These are phyloP conservation scores for Macrophomina phaseolina DNA, from an alignment of 2,329 filamentous ascomycete genomes.

Conservation along the genomic window DNA sequence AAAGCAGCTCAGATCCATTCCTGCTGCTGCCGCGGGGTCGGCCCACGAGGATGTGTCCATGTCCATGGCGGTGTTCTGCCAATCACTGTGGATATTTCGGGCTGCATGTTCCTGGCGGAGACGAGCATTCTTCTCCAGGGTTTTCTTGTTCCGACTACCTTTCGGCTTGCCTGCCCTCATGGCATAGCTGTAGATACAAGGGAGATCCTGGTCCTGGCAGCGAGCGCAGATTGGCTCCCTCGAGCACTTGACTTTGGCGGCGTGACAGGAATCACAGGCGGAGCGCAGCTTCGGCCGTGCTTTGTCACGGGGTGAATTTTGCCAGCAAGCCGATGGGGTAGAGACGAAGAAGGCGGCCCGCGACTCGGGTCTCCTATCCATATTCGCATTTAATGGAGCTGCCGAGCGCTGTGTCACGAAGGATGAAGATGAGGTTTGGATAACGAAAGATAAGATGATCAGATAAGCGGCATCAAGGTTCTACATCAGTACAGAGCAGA, in stretches of 20 bases:
- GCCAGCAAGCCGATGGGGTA: not conserved
- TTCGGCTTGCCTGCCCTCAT: constrained; percentile 21
- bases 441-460: constrained; percentile 20
- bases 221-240: constrained; percentile 17
- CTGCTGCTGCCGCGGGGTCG: not conserved
- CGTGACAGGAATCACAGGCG: constrained; percentile 23
- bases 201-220: constrained; percentile 7
- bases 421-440: not conserved
- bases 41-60: not conserved
- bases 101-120: constrained; percentile 6
- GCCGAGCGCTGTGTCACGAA: not conserved
- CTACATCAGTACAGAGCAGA: not conserved
- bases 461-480: not conserved
- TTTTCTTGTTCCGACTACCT: constrained; percentile 25
- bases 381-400: not conserved
- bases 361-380: not conserved
- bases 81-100: constrained; percentile 3
- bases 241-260: constrained; percentile 22
- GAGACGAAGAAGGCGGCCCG: not conserved
- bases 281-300: constrained; percentile 19
- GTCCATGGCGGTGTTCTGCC: not conserved
- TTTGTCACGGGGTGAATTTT: not conserved
- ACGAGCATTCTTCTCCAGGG: constrained; percentile 13
- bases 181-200: constrained; percentile 25
- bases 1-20: not conserved